phyloP scores from a whole-genome alignment of 495 filamentous ascomycete genomes.

The Aspergillus conjunctus region DNA sequence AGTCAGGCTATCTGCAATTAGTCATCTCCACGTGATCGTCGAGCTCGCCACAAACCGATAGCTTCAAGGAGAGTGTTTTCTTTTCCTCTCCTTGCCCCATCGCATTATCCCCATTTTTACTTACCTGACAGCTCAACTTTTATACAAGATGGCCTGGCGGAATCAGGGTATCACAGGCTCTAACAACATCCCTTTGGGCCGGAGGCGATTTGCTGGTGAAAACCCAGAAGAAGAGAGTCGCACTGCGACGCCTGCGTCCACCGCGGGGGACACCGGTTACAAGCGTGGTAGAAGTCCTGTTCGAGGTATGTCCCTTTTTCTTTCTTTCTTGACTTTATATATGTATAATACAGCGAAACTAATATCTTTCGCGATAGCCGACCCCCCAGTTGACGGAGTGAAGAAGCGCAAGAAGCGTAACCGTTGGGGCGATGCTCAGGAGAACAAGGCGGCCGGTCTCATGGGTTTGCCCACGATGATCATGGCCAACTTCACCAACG shows the following conservation, averaged over 20 bases:
- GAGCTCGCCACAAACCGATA: slow-evolving; percentile 21
- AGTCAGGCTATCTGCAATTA: slow-evolving; percentile 7
- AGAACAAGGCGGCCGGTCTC: slow-evolving; percentile 96
- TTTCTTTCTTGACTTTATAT: background rate
- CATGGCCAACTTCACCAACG: slow-evolving; percentile 93
- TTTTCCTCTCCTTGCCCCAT: background rate
- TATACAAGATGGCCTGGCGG: slow-evolving; percentile 75
- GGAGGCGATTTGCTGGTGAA: slow-evolving; percentile 80
- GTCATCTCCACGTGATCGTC: slow-evolving; percentile 25
- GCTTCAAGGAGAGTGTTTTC: background rate
- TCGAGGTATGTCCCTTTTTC: slow-evolving; percentile 48
- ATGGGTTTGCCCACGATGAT: slow-evolving; percentile 98
- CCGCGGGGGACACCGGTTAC: slow-evolving; percentile 50
- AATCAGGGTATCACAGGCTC: slow-evolving; percentile 96
- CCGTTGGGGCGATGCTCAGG: slow-evolving; percentile 92
- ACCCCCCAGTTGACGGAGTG: slow-evolving; percentile 66
- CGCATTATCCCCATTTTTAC: slow-evolving; percentile 3
- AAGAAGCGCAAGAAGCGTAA: slow-evolving; percentile 95
- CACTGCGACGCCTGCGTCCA: slow-evolving; percentile 54
- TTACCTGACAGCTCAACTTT: slow-evolving; percentile 9
- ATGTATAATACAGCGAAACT: slow-evolving; percentile 6
- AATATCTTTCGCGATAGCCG: slow-evolving; percentile 34
- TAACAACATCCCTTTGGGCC: slow-evolving; percentile 95
- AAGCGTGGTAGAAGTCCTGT: slow-evolving; percentile 80
- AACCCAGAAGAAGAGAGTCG: slow-evolving; percentile 59